A percentile compares a stretch with the other conserved stretches of the same genome.
phyloP scores from a whole-genome alignment of 148 eudicot species.

The Diospyros kaki region DNA sequence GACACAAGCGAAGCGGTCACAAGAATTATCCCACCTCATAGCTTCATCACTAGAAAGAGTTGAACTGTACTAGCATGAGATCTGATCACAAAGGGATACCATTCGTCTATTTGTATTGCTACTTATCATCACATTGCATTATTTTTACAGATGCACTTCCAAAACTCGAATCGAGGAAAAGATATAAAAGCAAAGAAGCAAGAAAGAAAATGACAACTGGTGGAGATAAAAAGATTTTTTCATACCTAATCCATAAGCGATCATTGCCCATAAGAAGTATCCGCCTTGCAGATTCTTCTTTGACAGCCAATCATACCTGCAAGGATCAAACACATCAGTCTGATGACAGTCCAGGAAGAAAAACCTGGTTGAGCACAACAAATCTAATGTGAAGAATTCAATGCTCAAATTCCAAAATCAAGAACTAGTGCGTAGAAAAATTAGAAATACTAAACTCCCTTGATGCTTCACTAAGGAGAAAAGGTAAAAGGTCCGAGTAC shows the following conservation, averaged over 20 bases:
- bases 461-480: background rate
- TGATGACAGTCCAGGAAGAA: no score
- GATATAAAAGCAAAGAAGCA: background rate
- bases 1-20: background rate
- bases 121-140: no score
- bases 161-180: no score
- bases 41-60: no score
- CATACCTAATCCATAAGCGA: constrained; percentile 76
- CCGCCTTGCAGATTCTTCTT: constrained; percentile 61
- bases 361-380: no score
- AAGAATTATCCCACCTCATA: no score
- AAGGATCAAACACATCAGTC: background rate
- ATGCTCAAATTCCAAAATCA: background rate
- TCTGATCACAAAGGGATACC: no score
- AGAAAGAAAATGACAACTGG: background rate
- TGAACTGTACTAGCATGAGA: no score
- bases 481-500: background rate
- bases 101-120: background rate
- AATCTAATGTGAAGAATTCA: no score
- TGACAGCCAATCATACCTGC: constrained; percentile 75
- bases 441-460: background rate
- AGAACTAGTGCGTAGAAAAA: background rate
- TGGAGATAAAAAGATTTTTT: background rate
- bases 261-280: constrained; percentile 64
- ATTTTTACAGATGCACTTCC: no score